Percentiles rank a stretch among this genome's conserved stretches.
These are phyloP conservation scores for Ceratocystiopsis brevicomis DNA, from an alignment of 2,329 filamentous ascomycete species.

Conservation along the genomic window DNA sequence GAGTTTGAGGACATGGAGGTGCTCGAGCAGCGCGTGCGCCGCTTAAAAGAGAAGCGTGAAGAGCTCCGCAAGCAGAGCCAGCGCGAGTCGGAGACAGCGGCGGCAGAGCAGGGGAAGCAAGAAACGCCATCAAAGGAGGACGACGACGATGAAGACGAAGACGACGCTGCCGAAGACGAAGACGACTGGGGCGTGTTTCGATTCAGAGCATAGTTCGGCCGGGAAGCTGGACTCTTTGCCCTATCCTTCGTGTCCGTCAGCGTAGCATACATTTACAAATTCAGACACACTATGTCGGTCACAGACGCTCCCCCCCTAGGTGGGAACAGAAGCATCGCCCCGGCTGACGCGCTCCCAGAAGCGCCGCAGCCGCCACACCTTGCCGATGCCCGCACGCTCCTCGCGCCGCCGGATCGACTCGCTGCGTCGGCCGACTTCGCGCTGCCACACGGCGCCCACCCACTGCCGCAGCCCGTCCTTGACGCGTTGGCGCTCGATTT, in stretches of 20 bases:
- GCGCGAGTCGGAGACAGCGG: conserved; percentile 11
- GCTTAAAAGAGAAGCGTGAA: conserved; percentile 52
- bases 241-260: too few species aligned
- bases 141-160: conserved; percentile 21
- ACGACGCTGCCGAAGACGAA: conserved; percentile 24
- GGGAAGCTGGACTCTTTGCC: too few species aligned
- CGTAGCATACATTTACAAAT: too few species aligned
- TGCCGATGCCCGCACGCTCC: conserved; percentile 31
- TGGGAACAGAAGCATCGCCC: conserved; percentile 14
- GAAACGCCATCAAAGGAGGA: conserved; percentile 18
- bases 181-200: conserved; percentile 44
- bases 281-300: too few species aligned
- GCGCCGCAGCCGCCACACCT: conserved; percentile 40
- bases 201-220: conserved; percentile 17
- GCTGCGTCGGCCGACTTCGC: conserved; percentile 30
- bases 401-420: conserved; percentile 28
- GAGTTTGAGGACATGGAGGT: conserved; percentile 74
- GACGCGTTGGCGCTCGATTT: conserved; percentile 46
- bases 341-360: conserved; percentile 46
- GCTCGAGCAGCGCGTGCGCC: conserved; percentile 51
- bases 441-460: conserved; percentile 39
- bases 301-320: too few species aligned
- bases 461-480: conserved; percentile 48
- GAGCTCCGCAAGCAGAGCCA: conserved; percentile 26
- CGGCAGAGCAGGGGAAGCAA: conserved; percentile 14